These are phyloP conservation scores for Pittosporum tobira DNA, from an alignment of 129 eudicot genomes.

Conservation along the genomic window DNA sequence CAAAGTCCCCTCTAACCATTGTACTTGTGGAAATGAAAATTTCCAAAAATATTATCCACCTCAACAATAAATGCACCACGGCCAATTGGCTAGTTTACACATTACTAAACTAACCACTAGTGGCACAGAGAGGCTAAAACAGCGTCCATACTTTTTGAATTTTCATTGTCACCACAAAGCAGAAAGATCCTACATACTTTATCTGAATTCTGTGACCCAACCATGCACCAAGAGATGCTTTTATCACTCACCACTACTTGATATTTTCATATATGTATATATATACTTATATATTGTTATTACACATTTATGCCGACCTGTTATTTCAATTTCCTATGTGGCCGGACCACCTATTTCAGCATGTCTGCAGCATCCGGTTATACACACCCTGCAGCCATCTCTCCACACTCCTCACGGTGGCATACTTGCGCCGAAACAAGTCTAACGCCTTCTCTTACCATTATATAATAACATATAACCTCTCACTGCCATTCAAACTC, in stretches of 20 bases:
- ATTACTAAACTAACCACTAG: background rate
- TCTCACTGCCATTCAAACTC: background rate
- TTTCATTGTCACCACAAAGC: background rate
- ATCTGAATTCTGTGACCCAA: background rate
- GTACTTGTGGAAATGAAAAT: too few species aligned
- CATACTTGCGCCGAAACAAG: slow-evolving; percentile 8
- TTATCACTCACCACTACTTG: background rate
- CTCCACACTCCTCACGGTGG: slow-evolving; percentile 31
- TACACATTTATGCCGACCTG: slow-evolving; percentile 11
- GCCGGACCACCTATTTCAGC: slow-evolving; percentile 11
- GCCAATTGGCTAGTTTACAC: background rate
- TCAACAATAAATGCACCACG: background rate
- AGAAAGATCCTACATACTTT: background rate
- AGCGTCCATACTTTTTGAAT: background rate
- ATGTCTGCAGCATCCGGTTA: background rate
- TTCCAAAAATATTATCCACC: background rate
- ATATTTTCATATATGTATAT: background rate
- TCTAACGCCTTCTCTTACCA: slow-evolving; percentile 1
- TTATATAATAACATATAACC: background rate
- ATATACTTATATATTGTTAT: background rate
- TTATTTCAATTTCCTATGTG: slow-evolving; percentile 7
- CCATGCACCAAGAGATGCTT: slow-evolving; percentile 4
- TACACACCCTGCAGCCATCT: slow-evolving; percentile 14
- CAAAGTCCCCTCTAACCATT: too few species aligned
- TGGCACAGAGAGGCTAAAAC: background rate